phyloP scores from a whole-genome alignment of 2,329 filamentous ascomycete species.

The Hypomyces perniciosus region DNA sequence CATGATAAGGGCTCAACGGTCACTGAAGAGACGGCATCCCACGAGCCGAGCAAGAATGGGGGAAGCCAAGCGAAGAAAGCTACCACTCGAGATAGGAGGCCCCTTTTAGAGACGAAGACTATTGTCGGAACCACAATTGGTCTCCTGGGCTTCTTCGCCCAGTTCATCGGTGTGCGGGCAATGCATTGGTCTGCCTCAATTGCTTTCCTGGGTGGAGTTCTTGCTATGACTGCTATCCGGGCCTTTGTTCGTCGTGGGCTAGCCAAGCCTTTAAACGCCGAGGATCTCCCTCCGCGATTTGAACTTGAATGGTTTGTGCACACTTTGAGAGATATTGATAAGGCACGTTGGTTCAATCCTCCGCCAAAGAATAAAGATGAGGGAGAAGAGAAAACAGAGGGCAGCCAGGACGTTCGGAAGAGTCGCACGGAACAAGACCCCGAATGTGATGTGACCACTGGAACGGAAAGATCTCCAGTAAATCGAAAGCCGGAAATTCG shows the following conservation, averaged over 20 bases:
- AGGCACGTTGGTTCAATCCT: background rate
- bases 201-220: background rate
- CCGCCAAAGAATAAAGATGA: background rate
- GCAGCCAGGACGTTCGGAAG: too few relatives aligned
- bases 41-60: too few relatives aligned
- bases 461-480: background rate
- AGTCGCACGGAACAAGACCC: background rate
- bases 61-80: background rate
- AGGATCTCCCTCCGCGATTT: background rate
- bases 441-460: background rate
- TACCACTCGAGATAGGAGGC: background rate
- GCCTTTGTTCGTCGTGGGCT: slow-evolving; percentile 1
- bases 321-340: background rate
- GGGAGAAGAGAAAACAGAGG: too few relatives aligned
- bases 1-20: too few relatives aligned
- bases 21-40: too few relatives aligned
- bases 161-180: slow-evolving; percentile 21
- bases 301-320: slow-evolving; percentile 5
- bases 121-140: slow-evolving; percentile 16
- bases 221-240: background rate
- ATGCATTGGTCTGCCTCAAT: slow-evolving; percentile 5
- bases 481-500: too few relatives aligned
- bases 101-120: slow-evolving; percentile 8
- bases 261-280: background rate
- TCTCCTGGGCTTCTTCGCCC: slow-evolving; percentile 22